Evolutionary conservation across 495 filamentous ascomycete species (phyloP), one percentile per base, ranked within the genome.

Genomic region (Emericellopsis terricola): DNA sequence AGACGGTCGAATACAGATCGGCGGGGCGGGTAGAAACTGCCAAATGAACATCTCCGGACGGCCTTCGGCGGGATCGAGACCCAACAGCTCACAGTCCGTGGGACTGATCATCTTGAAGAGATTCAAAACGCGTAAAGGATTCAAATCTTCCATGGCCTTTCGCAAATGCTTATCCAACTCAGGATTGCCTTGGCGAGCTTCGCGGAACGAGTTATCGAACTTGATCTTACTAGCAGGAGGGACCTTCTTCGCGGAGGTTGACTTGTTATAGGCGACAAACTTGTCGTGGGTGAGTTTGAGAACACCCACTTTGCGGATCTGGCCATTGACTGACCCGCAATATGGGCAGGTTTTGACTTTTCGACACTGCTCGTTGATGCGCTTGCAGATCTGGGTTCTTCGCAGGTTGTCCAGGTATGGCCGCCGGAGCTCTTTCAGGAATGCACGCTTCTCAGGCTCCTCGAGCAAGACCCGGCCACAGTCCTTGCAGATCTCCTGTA

Each of bases 21-120:
- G 89, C 1, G 89, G 84, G 2, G 85, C 87, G 1, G 89, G 89
- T 16, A 97, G 65, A 50, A 84, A 94, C 52, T 92, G 83, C 89
- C 89, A 97, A 14, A 97, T 65, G 52, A 94, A 92, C 80, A 93
- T 92, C 45, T 97, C 89, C 1, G 89, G 89, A 30, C 86, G 67
- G 2, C 84, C 85, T 43, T 91, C 80, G 19, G 71, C 63, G 20
- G 89, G 82, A 41, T 93, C 71, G 51, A 97, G 68, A 2, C 84
- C 84, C 15, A 97, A 56, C 8, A 97, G 64, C 47, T 96, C 91
- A 48, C 86, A 94, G 52, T 97, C 91, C 10, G 64, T 62, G 26
- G 74, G 67, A n/a, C 70, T 72, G 29, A 97, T 83, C 44, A 72
- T 73, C 54, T 81, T 81, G 62, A 97, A 94, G 8, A 96, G 59